Percentiles rank a stretch among this genome's conserved stretches.
These are phyloP conservation scores for Carex pumila DNA, from an alignment of 176 grass and related monocot genomes.

Conservation along the genomic window DNA sequence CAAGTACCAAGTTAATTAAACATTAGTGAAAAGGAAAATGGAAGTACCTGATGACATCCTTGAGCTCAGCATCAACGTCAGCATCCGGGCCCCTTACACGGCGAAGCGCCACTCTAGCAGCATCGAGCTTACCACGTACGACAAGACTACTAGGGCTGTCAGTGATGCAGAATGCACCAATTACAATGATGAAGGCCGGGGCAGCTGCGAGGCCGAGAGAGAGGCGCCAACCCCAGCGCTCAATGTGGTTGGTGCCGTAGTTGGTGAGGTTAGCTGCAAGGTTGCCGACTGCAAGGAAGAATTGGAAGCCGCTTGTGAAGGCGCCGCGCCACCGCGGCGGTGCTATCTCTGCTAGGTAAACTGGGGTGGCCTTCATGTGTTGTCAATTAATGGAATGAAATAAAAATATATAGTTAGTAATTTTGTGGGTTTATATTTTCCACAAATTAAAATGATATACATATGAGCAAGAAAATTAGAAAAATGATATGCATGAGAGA, in stretches of 20 bases:
- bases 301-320: conserved; percentile 60
- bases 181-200: conserved; percentile 45
- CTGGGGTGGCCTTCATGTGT: conserved; percentile 44
- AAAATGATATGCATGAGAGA: too few relatives aligned
- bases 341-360: conserved; percentile 68
- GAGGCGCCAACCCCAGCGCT: conserved; percentile 65
- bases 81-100: conserved; percentile 44
- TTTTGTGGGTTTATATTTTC: background rate
- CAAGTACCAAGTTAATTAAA: too few relatives aligned
- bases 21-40: background rate
- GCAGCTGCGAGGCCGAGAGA: conserved; percentile 69
- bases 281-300: conserved; percentile 52
- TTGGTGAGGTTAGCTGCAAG: conserved; percentile 45
- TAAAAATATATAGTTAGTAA: background rate
- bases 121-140: conserved; percentile 37
- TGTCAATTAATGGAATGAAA: background rate
- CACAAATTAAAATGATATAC: too few relatives aligned
- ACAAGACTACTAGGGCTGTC: conserved; percentile 80
- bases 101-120: conserved; percentile 41
- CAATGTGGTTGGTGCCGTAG: conserved; percentile 40
- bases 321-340: conserved; percentile 53
- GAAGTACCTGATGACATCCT: conserved; percentile 17
- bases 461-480: too few relatives aligned
- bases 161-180: conserved; percentile 57
- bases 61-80: conserved; percentile 64